Base-by-base conservation (phyloP, 176 grass and related monocot species). In the Rhynchospora pubera region DNA sequence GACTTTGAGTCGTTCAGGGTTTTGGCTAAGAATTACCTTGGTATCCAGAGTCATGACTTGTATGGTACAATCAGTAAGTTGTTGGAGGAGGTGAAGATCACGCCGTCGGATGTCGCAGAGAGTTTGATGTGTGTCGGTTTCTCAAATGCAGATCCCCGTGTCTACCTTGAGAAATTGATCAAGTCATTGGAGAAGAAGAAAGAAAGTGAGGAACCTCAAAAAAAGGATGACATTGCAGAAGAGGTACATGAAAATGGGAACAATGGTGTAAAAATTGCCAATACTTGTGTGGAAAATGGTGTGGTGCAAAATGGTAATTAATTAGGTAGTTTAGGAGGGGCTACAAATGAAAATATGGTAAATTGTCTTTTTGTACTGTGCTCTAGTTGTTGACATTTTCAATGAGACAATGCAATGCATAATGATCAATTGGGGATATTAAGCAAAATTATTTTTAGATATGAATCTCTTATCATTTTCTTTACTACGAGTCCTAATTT, bases 1-100 rank as follows among this genome's bases (percentile, higher is more conserved):
- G n/a, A 70, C 5, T 95, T 87, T 51, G 81, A 86, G 45, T 79
- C 81, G 0, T 95, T 92, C 90, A 92, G 87, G 88, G 90, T 95
- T 21, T 79, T 95, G 0, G 85, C 90, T 66, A 73, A 19, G 11
- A 95, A 92, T 65, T 95, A 95, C 73, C 58, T 95, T 0, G 86
- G 78, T 19, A 5, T 88, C 21, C 0, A n/a, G 9, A 50, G 51
- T 5, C 93, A 92, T 7, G 28, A 81, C 7, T 45, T 86, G 6
- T 95, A 90, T 42, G 45, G 15, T 0, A 62, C 72, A 2, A 86
- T 92, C 0, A 14, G 12, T 4, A 32, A 0, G 10, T 77, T 95
- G 52, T 85, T 95, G 2, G 60, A 83, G 66, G 93, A 88, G 60
- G 65, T 64, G 1, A 15, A 90, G 16, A 88, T 95, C 77, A 86